Evolutionary conservation across 2,329 filamentous ascomycete genomes (phyloP).

Genomic region (Penicillium sp.): DNA sequence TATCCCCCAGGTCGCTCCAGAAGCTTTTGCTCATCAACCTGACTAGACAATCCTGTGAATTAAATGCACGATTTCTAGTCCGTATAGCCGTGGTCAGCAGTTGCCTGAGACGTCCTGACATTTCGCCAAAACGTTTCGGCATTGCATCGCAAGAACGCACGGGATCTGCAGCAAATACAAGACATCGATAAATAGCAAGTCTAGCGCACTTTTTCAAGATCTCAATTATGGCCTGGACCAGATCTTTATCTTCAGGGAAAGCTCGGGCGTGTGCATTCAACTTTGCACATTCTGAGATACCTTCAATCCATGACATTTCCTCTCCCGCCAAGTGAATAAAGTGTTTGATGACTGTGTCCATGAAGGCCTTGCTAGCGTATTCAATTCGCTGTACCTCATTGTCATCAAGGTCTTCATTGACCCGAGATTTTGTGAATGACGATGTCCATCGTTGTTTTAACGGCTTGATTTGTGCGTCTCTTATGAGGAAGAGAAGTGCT

Average conservation of each 20-base stretch:
- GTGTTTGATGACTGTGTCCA: slow-evolving; percentile 46
- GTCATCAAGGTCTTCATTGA: slow-evolving; percentile 52
- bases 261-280: slow-evolving; percentile 23
- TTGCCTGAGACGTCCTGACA: no score
- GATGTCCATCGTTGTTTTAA: slow-evolving; percentile 1
- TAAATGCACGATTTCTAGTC: not conserved
- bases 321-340: slow-evolving; percentile 34
- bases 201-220: slow-evolving; percentile 35
- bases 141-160: not conserved
- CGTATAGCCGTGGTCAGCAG: no score
- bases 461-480: slow-evolving; percentile 9
- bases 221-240: slow-evolving; percentile 20
- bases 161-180: not conserved
- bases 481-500: slow-evolving; percentile 48
- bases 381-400: slow-evolving; percentile 59
- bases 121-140: not conserved
- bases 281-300: slow-evolving; percentile 30
- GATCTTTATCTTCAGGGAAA: slow-evolving; percentile 10
- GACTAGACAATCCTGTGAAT: not conserved
- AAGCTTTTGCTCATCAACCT: not conserved
- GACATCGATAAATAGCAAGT: slow-evolving; percentile 23
- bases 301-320: slow-evolving; percentile 41
- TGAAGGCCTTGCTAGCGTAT: slow-evolving; percentile 57
- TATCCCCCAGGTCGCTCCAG: not conserved
- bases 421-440: slow-evolving; percentile 49